Base-by-base conservation (phyloP, 2,329 filamentous ascomycete genomes). In the Fusarium tricinctum region DNA sequence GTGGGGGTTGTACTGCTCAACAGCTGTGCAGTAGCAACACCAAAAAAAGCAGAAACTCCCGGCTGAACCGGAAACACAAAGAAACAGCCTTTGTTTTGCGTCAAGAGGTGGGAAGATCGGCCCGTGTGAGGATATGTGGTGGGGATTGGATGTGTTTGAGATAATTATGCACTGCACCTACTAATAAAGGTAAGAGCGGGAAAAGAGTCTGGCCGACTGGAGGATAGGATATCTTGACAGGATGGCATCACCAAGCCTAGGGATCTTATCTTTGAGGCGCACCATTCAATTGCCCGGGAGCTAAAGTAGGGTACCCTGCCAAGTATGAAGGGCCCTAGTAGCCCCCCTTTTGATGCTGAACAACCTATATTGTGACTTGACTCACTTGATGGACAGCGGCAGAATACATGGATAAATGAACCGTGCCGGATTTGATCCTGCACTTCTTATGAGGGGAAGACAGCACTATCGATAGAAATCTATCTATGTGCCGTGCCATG, bases 201-300 rank as follows among this genome's bases (percentile, higher is more conserved):
- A 38, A 38, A n/a, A 46, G 33, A 38, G 53, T 58, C 57, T 44
- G 49, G 49, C 42, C 45, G 56, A 59, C 59, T 68, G 60, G 53
- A 30, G 17, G 17, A 30, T 12, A 9, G 26, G 55, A 59, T 53
- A 48, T 66, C 49, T 66, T 52, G 60, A 70, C 68, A 56, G 60
- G 53, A 71, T 71, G 69, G 69, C 69, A 71, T 72, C 69, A 71
- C 69, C 58, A 61, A 63, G 52, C 28, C 23, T 49, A 23, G 32
- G 50, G 46, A 68, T 70, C 67, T 70, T 70, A 70, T 69, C 63
- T 47, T 17, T 22, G 44, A 66, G 56, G 57, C 62, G 60, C 61
- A 65, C 61, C 61, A 64, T 64, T 59, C 60, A 64, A 47, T 58
- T 44, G 28, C 40, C 39, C 61, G 51, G 66, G 50, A 69, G 64